Evolutionary conservation across 2,329 filamentous ascomycete species (phyloP).

Genomic region (Xylaria sp.): DNA sequence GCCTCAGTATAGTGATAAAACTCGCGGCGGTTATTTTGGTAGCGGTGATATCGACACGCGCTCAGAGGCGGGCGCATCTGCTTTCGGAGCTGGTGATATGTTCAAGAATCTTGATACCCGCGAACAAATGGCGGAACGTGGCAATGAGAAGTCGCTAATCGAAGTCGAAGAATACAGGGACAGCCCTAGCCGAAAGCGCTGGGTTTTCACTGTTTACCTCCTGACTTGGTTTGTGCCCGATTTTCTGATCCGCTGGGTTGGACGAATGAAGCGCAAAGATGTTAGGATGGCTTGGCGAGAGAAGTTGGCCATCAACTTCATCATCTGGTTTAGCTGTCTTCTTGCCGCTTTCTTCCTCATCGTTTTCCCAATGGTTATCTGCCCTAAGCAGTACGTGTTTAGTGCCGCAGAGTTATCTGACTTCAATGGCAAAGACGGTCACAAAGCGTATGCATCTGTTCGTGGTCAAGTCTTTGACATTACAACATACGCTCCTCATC

Average conservation of each 20-base stretch:
- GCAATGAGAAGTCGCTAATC: conserved; percentile 87
- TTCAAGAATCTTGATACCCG: conserved; percentile 96
- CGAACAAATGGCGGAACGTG: conserved; percentile 94
- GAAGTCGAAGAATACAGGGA: conserved; percentile 88
- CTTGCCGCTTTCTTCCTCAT: conserved; percentile 89
- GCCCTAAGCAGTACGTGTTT: conserved; percentile 89
- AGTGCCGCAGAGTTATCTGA: conserved; percentile 78
- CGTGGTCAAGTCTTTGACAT: conserved; percentile 92
- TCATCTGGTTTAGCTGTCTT: conserved; percentile 90
- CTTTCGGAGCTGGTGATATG: conserved; percentile 93
- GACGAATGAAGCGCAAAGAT: conserved; percentile 91
- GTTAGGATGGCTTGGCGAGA: conserved; percentile 94
- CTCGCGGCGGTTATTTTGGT: conserved; percentile 82
- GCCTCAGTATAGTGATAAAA: conserved; percentile 77
- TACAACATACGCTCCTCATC: conserved; percentile 74
- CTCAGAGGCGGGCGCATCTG: conserved; percentile 92
- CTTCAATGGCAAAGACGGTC: conserved; percentile 76
- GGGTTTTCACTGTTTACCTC: conserved; percentile 84
- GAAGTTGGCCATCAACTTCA: conserved; percentile 96
- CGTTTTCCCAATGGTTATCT: conserved; percentile 86
- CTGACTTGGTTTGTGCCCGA: conserved; percentile 92
- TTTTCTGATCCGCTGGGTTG: conserved; percentile 78
- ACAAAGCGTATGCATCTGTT: conserved; percentile 78
- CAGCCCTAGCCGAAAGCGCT: conserved; percentile 85
- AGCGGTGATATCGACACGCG: conserved; percentile 80